Evolutionary conservation across 2,329 filamentous ascomycete species (phyloP), one percentile per base, ranked within the genome.

Genomic region (Gyromitra esculenta): DNA sequence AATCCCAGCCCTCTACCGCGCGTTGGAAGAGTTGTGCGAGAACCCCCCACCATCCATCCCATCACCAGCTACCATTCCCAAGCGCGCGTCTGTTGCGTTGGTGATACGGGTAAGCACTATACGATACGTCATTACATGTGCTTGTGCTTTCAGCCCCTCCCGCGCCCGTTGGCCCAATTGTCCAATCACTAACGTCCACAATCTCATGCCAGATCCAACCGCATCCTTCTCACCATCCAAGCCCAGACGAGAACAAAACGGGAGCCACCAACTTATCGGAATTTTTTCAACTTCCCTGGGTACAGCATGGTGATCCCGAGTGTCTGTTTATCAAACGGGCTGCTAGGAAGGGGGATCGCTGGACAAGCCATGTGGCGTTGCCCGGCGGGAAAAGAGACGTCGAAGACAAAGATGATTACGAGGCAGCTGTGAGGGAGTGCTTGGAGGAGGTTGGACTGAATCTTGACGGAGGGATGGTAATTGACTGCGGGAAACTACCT

Each of bases 241-340:
- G 45, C 39, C 71, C 77, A 25, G 31, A 63, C n/a, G 68, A 75
- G 48, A 70, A 64, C 59, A 69, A 56, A 85, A 86, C 21, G 81
- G 82, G 43, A 85, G 86, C 79, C 86, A 86, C 76, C 88, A 88
- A 81, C 50, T 77, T 90, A 45, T 83, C 87, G 41, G 82, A 85
- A 7, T 91, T 91, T 84, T 92, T 91, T 81, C 83, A 85, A 1
- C 89, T 90, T 79, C 82, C 86, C 15, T 92, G 90, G 90, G 89
- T 91, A 5, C 86, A 87, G 78, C 83, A 90, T 81, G 90, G 90
- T 31, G 88, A 90, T 77, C 88, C 90, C 0, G 90, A 92, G 82
- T 84, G 90, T n/a, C 85, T 92, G 2, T 91, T 92, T 82, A 92
- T 92, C 82, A 92, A 92, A 81, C 85, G 90, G 59, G 88, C 90